A percentile compares a stretch with the other conserved stretches of the same genome.
These are phyloP conservation scores for Furcasterigmium sp. DNA, from an alignment of 2,329 filamentous ascomycete genomes.

Conservation along the genomic window DNA sequence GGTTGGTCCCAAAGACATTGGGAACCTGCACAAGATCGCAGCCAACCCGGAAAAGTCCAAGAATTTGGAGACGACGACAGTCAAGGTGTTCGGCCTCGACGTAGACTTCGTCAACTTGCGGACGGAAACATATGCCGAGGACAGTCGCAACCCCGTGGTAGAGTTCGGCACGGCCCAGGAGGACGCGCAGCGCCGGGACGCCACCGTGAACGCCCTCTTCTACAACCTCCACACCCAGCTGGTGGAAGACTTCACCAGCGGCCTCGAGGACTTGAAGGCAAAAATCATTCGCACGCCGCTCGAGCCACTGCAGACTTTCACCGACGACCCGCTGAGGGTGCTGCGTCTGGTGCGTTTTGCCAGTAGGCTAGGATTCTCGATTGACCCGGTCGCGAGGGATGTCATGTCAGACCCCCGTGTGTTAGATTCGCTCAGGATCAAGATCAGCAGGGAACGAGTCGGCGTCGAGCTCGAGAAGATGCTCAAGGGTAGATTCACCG, in stretches of 20 bases:
- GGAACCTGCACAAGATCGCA: slow-evolving; percentile 79
- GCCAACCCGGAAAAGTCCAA: slow-evolving; percentile 96
- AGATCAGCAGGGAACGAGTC: slow-evolving; percentile 89
- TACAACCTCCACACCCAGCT: slow-evolving; percentile 79
- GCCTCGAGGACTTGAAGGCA: slow-evolving; percentile 67
- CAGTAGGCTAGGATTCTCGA: slow-evolving; percentile 73
- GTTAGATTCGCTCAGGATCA: slow-evolving; percentile 69
- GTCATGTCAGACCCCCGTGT: slow-evolving; percentile 81
- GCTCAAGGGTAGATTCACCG: slow-evolving; percentile 55
- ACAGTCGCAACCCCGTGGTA: slow-evolving; percentile 85
- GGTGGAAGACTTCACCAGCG: slow-evolving; percentile 83
- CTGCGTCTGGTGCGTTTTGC: slow-evolving; percentile 86
- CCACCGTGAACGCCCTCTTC: slow-evolving; percentile 92
- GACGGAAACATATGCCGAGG: slow-evolving; percentile 84
- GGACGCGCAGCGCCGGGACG: slow-evolving; percentile 84
- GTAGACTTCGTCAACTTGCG: slow-evolving; percentile 92
- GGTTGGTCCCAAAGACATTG: slow-evolving; percentile 54
- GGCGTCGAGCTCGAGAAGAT: slow-evolving; percentile 89
- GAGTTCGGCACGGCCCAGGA: slow-evolving; percentile 91
- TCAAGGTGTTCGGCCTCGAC: slow-evolving; percentile 78
- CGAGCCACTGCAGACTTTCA: slow-evolving; percentile 86
- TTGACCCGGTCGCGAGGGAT: slow-evolving; percentile 62
- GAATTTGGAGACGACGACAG: slow-evolving; percentile 87
- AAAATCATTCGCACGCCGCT: slow-evolving; percentile 79
- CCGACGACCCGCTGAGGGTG: slow-evolving; percentile 85